Conservation (phyloP, 148 eudicot species). For the Vaccinium vitisidaea region DNA sequence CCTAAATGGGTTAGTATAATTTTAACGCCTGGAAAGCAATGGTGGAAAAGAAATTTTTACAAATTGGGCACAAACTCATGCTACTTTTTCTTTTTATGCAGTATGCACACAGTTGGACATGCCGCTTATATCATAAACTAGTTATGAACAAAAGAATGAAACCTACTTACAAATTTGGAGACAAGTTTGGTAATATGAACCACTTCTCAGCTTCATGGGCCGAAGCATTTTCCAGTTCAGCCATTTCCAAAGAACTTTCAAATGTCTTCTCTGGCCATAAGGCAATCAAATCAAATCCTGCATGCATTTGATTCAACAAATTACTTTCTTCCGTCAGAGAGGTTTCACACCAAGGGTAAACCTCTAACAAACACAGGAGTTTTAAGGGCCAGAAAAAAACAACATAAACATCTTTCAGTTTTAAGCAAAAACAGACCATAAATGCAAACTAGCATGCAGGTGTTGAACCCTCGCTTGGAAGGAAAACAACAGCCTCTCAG, state of each 20-base stretch:
- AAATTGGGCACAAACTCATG: background rate
- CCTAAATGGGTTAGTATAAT: background rate
- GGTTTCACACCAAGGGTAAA: background rate
- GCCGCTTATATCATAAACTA: background rate
- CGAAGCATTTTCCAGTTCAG: conserved; percentile 91
- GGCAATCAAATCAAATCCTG: conserved; percentile 72
- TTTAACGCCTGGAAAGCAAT: background rate
- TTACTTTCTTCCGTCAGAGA: conserved; percentile 3
- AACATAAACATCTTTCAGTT: background rate
- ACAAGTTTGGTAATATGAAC: conserved; percentile 58
- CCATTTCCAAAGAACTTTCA: conserved; percentile 92
- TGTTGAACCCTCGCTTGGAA: background rate
- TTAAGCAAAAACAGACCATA: background rate
- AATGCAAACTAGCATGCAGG: conserved; percentile 10
- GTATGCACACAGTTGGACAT: background rate
- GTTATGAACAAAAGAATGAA: conserved; percentile 1
- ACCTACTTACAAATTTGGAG: conserved; percentile 50
- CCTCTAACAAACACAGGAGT: background rate
- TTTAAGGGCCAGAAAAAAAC: background rate
- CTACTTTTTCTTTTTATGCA: background rate
- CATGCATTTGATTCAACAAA: conserved; percentile 21
- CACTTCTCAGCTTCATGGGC: conserved; percentile 85
- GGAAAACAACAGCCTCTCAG: background rate
- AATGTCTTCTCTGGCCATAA: conserved; percentile 68
- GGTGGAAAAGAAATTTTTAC: background rate